These are phyloP conservation scores for Candida glaebosa DNA, from an alignment of 805 yeast species.

Conservation along the genomic window DNA sequence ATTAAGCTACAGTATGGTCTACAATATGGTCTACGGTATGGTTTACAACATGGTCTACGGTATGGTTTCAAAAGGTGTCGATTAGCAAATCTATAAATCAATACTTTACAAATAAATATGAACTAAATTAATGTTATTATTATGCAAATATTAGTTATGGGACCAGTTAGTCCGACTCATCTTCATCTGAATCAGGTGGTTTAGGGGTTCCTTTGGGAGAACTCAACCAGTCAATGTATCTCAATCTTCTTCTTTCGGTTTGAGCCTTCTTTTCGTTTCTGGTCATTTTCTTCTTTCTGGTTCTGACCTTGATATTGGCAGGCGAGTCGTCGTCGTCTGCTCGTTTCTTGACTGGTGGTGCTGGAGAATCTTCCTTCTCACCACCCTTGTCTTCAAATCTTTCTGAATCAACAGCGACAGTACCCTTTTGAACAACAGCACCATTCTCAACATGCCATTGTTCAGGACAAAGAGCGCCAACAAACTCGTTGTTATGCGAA, in stretches of 20 bases:
- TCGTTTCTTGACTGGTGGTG: constrained; percentile 42
- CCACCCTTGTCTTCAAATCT: constrained; percentile 80
- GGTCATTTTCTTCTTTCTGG: constrained; percentile 94
- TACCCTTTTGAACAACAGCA: constrained; percentile 78
- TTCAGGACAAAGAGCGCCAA: constrained; percentile 96
- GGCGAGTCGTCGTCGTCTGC: constrained; percentile 84
- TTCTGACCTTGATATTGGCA: constrained; percentile 89
- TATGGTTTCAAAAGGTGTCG: too few species aligned
- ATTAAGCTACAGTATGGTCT: too few species aligned
- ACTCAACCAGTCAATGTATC: constrained; percentile 91
- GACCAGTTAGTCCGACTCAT: constrained; percentile 13
- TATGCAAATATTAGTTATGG: background rate
- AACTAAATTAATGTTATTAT: background rate
- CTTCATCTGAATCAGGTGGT: constrained; percentile 87
- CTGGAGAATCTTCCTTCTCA: constrained; percentile 45
- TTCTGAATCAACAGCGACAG: constrained; percentile 65
- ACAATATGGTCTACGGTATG: too few species aligned
- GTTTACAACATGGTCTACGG: too few species aligned
- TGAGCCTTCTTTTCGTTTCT: constrained; percentile 92
- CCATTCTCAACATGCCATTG: constrained; percentile 98
- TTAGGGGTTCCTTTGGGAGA: constrained; percentile 98
- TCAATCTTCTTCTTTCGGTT: constrained; percentile 89
- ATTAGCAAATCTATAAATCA: background rate
- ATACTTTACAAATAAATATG: background rate
- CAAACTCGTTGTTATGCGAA: constrained; percentile 95